Conservation (phyloP, 2,329 filamentous ascomycete species). For the Dothistroma pini region DNA sequence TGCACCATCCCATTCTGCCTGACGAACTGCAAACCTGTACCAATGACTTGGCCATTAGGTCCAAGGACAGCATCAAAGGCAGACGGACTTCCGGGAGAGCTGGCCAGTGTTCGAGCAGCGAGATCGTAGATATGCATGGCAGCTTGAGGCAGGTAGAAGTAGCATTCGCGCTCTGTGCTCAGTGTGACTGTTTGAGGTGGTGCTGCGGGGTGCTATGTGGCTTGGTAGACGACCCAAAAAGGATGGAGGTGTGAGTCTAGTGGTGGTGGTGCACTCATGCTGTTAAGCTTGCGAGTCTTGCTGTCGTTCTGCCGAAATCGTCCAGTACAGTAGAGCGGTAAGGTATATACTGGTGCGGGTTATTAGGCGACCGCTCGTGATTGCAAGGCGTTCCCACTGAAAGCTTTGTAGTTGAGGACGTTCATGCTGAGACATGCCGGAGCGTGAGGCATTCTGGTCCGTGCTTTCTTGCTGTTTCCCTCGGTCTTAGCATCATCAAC, state of each 20-base stretch:
- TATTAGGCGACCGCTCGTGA: not conserved
- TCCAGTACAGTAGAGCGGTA: not conserved
- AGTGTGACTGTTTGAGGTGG: not conserved
- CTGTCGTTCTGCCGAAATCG: not conserved
- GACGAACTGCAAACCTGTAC: not conserved
- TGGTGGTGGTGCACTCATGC: not conserved
- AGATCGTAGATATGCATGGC: not conserved
- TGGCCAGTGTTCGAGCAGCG: not conserved
- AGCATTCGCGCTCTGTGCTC: not conserved
- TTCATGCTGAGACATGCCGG: not conserved
- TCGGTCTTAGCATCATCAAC: constrained; percentile 12
- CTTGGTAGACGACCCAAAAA: not conserved
- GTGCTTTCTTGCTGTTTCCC: not conserved
- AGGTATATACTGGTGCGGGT: not conserved
- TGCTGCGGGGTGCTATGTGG: not conserved
- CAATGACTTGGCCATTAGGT: not conserved
- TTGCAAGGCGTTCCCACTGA: not conserved
- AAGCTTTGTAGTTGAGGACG: not conserved
- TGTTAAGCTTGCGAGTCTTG: not conserved
- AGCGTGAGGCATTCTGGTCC: not conserved
- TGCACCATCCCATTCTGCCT: not conserved
- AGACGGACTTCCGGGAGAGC: not conserved
- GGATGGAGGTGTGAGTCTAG: not conserved
- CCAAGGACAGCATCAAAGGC: not conserved
- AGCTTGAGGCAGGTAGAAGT: not conserved